A percentile compares a stretch with the other conserved stretches of the same genome.
phyloP scores from a whole-genome alignment of 2,329 filamentous ascomycete genomes.

The Colletotrichum gigasporum region DNA sequence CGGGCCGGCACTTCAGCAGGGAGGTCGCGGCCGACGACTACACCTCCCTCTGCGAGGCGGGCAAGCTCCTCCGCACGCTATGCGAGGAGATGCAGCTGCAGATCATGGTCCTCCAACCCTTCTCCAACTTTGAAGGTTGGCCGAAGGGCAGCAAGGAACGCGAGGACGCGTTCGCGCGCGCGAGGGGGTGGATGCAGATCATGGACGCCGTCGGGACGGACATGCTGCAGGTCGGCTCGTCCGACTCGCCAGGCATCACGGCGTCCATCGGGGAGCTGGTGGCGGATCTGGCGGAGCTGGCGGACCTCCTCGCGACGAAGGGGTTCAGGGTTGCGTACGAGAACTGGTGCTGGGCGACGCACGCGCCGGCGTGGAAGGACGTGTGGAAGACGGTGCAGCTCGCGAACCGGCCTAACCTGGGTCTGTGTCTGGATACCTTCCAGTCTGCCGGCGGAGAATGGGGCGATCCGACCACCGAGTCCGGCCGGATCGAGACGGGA shows the following conservation, averaged over 20 bases:
- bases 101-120: constrained; percentile 79
- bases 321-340: constrained; percentile 76
- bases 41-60: constrained; percentile 63
- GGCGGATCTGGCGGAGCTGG: constrained; percentile 69
- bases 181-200: constrained; percentile 73
- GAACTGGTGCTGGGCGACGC: constrained; percentile 85
- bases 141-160: constrained; percentile 64
- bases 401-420: constrained; percentile 72
- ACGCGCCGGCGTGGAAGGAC: constrained; percentile 73
- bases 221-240: constrained; percentile 74
- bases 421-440: constrained; percentile 82
- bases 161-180: constrained; percentile 69
- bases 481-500: constrained; percentile 64
- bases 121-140: constrained; percentile 83
- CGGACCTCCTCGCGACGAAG: constrained; percentile 66
- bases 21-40: constrained; percentile 68
- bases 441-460: constrained; percentile 78
- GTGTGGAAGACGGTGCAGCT: constrained; percentile 74
- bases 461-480: constrained; percentile 73
- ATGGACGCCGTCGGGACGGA: constrained; percentile 77
- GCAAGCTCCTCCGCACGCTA: constrained; percentile 61
- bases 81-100: constrained; percentile 63
- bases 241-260: constrained; percentile 69
- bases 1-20: constrained; percentile 53
- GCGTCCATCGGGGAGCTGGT: constrained; percentile 61